Evolutionary conservation across 2,329 filamentous ascomycete genomes (phyloP), one percentile per base, ranked within the genome.

Genomic region (Escovopsis sp.): DNA sequence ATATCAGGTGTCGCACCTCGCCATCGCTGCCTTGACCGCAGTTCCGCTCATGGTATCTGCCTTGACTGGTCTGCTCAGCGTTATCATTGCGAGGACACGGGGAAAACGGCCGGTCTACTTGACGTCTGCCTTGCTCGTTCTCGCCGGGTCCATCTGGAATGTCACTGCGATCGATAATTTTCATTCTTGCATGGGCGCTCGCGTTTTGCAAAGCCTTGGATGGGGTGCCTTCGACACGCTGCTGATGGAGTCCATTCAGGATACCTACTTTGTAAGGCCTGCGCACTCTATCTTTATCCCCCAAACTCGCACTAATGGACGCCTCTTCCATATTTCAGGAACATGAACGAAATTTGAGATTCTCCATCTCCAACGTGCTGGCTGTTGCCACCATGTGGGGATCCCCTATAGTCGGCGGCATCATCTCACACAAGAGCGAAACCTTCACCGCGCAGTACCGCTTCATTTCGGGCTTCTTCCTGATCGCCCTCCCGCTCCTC

Each of bases 181-280:
- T 36, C 53, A 51, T 8, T 56, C 65, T 37, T 65, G 63, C 45
- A 63, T 73, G 60, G 60, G 58, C 0, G 64, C 68, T 3, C 60
- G 71, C 9, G 46, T 70, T 14, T 57, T 75, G 25, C 68, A 74
- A 45, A 70, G 69, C 1, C 37, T 75, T 0, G 70, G 65, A n/a
- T 72, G 71, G 66, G 70, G 70, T 5, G 62, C 65, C 10, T 70
- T 74, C 39, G 71, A 76, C 43, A 63, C 61, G 5, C 50, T 75
- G 27, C 55, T 71, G 21, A 51, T 66, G 23, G 61, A 59, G 2
- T 67, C 65, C 2, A 66, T 76, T 33, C 61, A 69, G 32, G 71
- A 76, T 43, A 66, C 66, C 2, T 75, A 63, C 47, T 74, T 70
- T 45, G 69, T 72, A 48, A 51, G 65, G 25, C 15, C 14, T 15